Conservation (phyloP, 2,329 filamentous ascomycete genomes). For the Xenoacremonium recifei region DNA sequence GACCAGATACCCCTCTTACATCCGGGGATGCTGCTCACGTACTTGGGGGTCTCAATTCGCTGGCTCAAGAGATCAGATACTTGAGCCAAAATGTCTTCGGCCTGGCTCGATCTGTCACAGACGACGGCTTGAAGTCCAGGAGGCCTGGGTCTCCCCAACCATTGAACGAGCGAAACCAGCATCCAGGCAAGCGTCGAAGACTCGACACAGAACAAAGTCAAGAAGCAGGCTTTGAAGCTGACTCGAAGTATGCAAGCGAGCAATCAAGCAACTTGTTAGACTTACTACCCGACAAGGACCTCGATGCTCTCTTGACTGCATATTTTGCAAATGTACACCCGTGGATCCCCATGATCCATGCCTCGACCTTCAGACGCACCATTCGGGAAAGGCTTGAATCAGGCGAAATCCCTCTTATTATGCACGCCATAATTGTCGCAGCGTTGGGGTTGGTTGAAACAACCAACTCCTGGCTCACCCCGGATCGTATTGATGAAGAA, state of each 20-base stretch:
- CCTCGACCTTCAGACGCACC: conserved; percentile 26
- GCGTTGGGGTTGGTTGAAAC: not conserved
- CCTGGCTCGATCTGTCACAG: not conserved
- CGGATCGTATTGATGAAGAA: not conserved
- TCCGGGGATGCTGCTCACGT: too few relatives aligned
- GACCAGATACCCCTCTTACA: too few relatives aligned
- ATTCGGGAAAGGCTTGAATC: conserved; percentile 16
- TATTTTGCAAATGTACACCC: conserved; percentile 40
- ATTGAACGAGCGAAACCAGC: too few relatives aligned
- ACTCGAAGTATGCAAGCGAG: not conserved
- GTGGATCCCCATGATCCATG: conserved; percentile 39
- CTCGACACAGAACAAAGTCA: not conserved
- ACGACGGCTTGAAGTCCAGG: too few relatives aligned
- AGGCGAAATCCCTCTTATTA: not conserved
- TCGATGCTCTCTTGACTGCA: conserved; percentile 19
- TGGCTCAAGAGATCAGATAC: not conserved
- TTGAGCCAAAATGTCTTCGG: not conserved
- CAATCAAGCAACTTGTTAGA: not conserved
- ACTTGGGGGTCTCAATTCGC: too few relatives aligned
- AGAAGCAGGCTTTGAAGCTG: not conserved
- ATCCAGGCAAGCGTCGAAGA: not conserved
- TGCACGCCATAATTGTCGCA: conserved; percentile 6
- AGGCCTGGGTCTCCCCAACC: too few relatives aligned
- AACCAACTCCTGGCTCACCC: not conserved
- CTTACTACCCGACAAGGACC: not conserved